These are phyloP conservation scores for Rosa hybrid DNA, from an alignment of 331 rosid species.

Conservation along the genomic window DNA sequence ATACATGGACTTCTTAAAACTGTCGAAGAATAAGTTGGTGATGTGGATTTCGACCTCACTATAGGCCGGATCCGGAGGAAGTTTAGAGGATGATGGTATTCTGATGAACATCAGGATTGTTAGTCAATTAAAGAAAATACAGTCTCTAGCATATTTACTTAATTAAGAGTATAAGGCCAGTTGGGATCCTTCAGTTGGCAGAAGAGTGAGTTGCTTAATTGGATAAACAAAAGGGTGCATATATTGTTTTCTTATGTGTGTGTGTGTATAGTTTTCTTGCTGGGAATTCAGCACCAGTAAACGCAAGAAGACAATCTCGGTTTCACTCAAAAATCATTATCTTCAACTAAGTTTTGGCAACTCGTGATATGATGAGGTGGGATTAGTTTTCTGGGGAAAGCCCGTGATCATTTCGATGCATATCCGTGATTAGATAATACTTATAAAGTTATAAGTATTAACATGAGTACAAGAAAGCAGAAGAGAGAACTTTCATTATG, in stretches of 20 bases:
- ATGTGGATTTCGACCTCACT: too few species aligned
- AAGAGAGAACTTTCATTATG: not conserved
- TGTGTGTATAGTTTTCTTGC: not conserved
- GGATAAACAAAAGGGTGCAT: not conserved
- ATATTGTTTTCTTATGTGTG: not conserved
- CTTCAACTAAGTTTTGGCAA: constrained; percentile 12
- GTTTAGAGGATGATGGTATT: not conserved
- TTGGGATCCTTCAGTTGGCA: not conserved
- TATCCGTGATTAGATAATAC: constrained; percentile 7
- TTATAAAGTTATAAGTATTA: not conserved
- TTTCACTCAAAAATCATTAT: not conserved
- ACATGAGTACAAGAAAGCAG: not conserved
- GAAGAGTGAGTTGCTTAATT: not conserved
- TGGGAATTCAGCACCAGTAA: not conserved
- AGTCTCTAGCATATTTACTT: too few species aligned
- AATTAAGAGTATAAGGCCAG: not conserved
- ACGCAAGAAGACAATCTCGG: not conserved
- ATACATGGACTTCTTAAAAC: not conserved
- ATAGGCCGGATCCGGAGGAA: too few species aligned
- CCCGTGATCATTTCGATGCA: constrained; percentile 26
- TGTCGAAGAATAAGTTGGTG: not conserved
- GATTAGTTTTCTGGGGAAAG: not conserved
- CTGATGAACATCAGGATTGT: not conserved
- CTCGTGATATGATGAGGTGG: constrained; percentile 24
- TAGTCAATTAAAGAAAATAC: too few species aligned